Conservation (phyloP, 2,329 filamentous ascomycete species). For the Phialocephala sp. region DNA sequence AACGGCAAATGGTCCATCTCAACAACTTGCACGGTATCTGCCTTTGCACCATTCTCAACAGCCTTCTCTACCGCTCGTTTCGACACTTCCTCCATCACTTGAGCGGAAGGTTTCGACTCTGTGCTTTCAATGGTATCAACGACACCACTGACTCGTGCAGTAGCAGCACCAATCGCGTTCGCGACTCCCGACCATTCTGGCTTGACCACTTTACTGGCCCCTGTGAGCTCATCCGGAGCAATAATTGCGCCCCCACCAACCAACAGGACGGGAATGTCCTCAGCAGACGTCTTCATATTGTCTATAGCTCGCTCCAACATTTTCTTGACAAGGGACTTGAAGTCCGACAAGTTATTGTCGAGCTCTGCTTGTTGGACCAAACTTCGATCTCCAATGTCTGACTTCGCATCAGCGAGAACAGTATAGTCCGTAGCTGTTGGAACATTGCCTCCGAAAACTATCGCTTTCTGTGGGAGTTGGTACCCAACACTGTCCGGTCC, state of each 20-base stretch:
- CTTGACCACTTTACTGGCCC: constrained; percentile 54
- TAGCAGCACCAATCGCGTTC: constrained; percentile 63
- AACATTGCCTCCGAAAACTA: constrained; percentile 57
- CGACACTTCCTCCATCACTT: constrained; percentile 22
- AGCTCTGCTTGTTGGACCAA: constrained; percentile 6
- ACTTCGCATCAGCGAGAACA: constrained; percentile 35
- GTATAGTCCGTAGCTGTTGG: constrained; percentile 65
- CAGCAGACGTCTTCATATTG: constrained; percentile 59
- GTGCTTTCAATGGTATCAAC: constrained; percentile 31
- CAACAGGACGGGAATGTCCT: constrained; percentile 55
- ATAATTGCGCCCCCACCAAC: constrained; percentile 62
- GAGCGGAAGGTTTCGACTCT: constrained; percentile 17
- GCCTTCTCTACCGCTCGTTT: constrained; percentile 22
- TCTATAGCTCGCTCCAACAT: constrained; percentile 60
- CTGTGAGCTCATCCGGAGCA: constrained; percentile 51
- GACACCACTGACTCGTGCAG: constrained; percentile 44
- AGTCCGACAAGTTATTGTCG: constrained; percentile 45
- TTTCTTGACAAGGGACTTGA: constrained; percentile 50
- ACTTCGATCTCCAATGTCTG: constrained; percentile 25
- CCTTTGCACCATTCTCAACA: constrained; percentile 25
- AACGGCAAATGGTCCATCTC: constrained; percentile 33
- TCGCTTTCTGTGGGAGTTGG: constrained; percentile 51
- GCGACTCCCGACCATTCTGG: constrained; percentile 59
- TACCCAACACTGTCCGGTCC: constrained; percentile 62
- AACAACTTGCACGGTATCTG: constrained; percentile 27